Conservation (phyloP, 495 filamentous ascomycete genomes). For the Talaromyces wortmannii region DNA sequence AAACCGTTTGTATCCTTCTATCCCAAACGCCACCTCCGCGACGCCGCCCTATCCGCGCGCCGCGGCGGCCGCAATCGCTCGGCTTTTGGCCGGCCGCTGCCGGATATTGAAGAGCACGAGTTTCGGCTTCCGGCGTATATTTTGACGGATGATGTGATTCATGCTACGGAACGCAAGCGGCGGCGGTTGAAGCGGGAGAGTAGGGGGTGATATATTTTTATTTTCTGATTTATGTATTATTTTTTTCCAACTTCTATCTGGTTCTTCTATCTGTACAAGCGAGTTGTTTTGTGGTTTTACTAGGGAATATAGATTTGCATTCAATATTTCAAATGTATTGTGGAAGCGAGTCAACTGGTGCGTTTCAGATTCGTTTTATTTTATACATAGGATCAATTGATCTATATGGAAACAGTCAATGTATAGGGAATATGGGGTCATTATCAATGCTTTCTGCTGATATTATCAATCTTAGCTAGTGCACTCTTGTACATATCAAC, state of each 20-base stretch:
- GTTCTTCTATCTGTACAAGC: too few species aligned
- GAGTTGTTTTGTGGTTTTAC: too few species aligned
- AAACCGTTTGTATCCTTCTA: conserved; percentile 83
- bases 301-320: too few species aligned
- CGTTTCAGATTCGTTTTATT: too few species aligned
- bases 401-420: too few species aligned
- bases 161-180: conserved; percentile 56
- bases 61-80: conserved; percentile 46
- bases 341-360: too few species aligned
- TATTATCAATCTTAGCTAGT: too few species aligned
- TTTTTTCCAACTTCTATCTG: background rate
- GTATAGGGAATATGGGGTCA: too few species aligned
- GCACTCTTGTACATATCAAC: too few species aligned
- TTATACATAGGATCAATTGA: too few species aligned
- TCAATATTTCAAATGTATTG: too few species aligned
- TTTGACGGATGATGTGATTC: conserved; percentile 59
- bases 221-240: background rate
- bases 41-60: conserved; percentile 59
- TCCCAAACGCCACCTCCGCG: conserved; percentile 65
- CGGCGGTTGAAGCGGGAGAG: conserved; percentile 35
- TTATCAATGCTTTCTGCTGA: too few species aligned
- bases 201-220: conserved; percentile 8
- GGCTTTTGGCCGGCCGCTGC: conserved; percentile 79
- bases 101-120: conserved; percentile 59
- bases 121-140: conserved; percentile 71